Percentiles rank a stretch among this genome's conserved stretches.
Evolutionary conservation across 768 basidiomycete species (phyloP).

Genomic region (Tephrocybe rancida): DNA sequence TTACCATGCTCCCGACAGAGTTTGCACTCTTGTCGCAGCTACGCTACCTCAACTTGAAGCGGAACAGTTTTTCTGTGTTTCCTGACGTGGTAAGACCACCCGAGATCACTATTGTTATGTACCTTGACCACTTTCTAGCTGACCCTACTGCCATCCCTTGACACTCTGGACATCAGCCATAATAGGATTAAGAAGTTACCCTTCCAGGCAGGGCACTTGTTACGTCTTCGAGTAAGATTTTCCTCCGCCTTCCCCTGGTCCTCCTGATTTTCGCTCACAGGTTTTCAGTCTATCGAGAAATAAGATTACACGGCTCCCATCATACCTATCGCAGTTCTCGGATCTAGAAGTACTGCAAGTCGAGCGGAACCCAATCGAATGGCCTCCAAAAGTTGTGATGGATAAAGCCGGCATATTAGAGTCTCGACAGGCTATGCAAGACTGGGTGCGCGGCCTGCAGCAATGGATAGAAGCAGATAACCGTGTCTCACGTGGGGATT

Average conservation of each 20-base stretch:
- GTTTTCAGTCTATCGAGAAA: constrained; percentile 89
- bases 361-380: constrained; percentile 92
- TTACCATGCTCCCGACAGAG: constrained; percentile 74
- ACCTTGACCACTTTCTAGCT: constrained; percentile 50
- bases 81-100: constrained; percentile 77
- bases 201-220: constrained; percentile 73
- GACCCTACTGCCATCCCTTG: constrained; percentile 81
- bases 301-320: constrained; percentile 76
- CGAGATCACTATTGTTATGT: constrained; percentile 2
- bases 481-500: constrained; percentile 45
- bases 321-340: constrained; percentile 74
- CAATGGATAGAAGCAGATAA: constrained; percentile 71
- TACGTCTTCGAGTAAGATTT: constrained; percentile 66
- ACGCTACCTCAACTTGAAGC: constrained; percentile 86
- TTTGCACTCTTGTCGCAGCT: constrained; percentile 74
- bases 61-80: constrained; percentile 80
- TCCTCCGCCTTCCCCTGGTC: neutral
- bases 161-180: constrained; percentile 92
- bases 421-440: constrained; percentile 56
- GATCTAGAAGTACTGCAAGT: constrained; percentile 79
- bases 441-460: constrained; percentile 75
- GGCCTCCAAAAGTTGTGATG: constrained; percentile 75
- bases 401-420: constrained; percentile 42
- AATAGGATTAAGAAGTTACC: constrained; percentile 89
- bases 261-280: constrained; percentile 36